A percentile compares a stretch with the other conserved stretches of the same genome.
Evolutionary conservation across 148 eudicot species (phyloP).

Genomic region (Rhododendron molle): DNA sequence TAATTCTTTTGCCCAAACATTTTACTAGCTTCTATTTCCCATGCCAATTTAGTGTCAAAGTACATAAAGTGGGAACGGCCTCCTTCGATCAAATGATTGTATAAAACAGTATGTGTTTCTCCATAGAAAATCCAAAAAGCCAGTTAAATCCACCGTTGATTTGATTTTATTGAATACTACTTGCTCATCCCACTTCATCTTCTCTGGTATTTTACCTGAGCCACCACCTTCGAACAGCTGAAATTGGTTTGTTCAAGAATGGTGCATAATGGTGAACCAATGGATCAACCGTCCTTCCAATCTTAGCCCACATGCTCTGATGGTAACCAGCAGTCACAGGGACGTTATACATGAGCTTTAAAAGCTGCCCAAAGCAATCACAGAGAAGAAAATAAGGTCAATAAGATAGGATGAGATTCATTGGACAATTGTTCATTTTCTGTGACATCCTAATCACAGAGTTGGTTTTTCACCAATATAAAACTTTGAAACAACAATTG

Average conservation of each 20-base stretch:
- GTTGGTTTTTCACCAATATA: neutral
- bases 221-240: conserved; percentile 84
- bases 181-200: neutral
- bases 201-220: conserved; percentile 35
- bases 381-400: neutral
- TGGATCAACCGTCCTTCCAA: conserved; percentile 61
- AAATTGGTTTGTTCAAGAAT: conserved; percentile 63
- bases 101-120: neutral
- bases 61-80: neutral
- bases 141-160: neutral
- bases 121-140: neutral
- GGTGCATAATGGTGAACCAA: conserved; percentile 74
- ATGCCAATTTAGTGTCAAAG: neutral
- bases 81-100: neutral
- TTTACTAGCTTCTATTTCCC: neutral
- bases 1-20: no score
- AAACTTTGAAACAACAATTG: neutral
- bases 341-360: conserved; percentile 95
- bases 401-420: neutral
- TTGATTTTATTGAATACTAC: neutral
- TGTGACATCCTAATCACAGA: neutral
- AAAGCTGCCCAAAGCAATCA: conserved; percentile 46
- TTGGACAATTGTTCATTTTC: neutral
- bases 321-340: conserved; percentile 85
- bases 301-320: conserved; percentile 81